A percentile compares a stretch with the other conserved stretches of the same genome.
These are phyloP conservation scores for Cicer arietinum DNA, from an alignment of 306 rosid species.

Conservation along the genomic window DNA sequence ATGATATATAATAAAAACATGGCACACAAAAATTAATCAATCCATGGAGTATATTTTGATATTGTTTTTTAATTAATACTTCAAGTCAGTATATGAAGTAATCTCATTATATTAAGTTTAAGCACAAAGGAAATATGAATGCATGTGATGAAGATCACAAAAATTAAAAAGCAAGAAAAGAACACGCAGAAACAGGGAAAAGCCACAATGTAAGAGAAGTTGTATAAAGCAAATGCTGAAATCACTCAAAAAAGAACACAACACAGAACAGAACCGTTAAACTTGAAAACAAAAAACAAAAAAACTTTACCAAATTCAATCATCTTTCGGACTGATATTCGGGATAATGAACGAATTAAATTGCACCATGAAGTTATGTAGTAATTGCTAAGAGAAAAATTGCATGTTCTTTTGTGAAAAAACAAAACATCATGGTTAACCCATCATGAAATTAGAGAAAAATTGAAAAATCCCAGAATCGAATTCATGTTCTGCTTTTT, in stretches of 20 bases:
- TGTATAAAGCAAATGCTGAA: conserved; percentile 17
- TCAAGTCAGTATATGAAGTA: conserved; percentile 3
- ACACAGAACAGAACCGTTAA: conserved; percentile 4
- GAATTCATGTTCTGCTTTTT: conserved; percentile 17
- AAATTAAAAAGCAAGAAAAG: not conserved
- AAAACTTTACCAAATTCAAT: not conserved
- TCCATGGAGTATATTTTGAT: not conserved
- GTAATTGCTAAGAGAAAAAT: conserved; percentile 11
- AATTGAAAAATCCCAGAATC: not conserved
- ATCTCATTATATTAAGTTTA: conserved; percentile 9
- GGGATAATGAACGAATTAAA: not conserved
- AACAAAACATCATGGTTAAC: not conserved
- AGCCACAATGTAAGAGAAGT: not conserved
- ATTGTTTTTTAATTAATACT: not conserved
- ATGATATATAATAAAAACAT: not conserved
- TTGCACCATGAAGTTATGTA: not conserved
- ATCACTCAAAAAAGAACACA: conserved; percentile 12
- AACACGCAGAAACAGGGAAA: not conserved
- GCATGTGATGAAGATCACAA: conserved; percentile 2
- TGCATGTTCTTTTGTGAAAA: not conserved
- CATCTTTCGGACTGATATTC: not conserved
- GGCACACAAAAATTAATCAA: not conserved
- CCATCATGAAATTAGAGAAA: not conserved
- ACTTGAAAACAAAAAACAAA: conserved; percentile 1
- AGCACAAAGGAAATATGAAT: conserved; percentile 5